Evolutionary conservation across 495 filamentous ascomycete genomes (phyloP), one percentile per base, ranked within the genome.

Genomic region (Hypoxylon fuscum): DNA sequence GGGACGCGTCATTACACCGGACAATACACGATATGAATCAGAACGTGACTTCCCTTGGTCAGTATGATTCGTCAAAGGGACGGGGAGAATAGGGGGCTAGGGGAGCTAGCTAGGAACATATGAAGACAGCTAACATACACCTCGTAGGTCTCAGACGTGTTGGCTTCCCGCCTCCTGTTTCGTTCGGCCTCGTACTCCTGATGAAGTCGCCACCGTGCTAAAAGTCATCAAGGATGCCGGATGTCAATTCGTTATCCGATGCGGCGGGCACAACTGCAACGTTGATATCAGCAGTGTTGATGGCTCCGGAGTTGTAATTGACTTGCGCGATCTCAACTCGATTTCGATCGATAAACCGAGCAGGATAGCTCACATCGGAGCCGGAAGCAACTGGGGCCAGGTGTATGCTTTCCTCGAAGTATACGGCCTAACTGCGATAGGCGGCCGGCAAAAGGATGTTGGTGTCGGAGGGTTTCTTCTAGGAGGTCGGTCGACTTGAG

Each of bases 401-500:
- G 35, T 38, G 12, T 38, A 38, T 7, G n/a, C 35, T 15, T 38
- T 14, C 7, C 35, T 38, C 12, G 35, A 38, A 15, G 35, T 14
- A n/a, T 7, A 15, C 2, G n/a, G n/a, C 5, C 35, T 38, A 2
- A 2, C 35, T 2, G 59, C 81, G 1, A 42, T 67, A 17, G 85
- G 85, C 1, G 82, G 81, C 10, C 75, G 85, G 29, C 75, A 78
- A 11, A 55, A 74, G 0, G 71, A 69, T 11, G 77, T 87, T 46
- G 85, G 85, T 15, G 79, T 85, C 5, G 79, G 77, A 7, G 85
- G 85, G 8, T 69, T 84, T 4, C 68, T 76, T 17, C 78, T 85
- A 74, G 80, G 35, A 38, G 35, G 35, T 38, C 5, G 2, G 32
- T 35, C 32, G 2, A 10, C 11, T 35, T 12, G 11, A 12, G 12